These are phyloP conservation scores for Glomus cerebriforme DNA, from an alignment of 192 early-diverging fungal genomes.

Conservation along the genomic window DNA sequence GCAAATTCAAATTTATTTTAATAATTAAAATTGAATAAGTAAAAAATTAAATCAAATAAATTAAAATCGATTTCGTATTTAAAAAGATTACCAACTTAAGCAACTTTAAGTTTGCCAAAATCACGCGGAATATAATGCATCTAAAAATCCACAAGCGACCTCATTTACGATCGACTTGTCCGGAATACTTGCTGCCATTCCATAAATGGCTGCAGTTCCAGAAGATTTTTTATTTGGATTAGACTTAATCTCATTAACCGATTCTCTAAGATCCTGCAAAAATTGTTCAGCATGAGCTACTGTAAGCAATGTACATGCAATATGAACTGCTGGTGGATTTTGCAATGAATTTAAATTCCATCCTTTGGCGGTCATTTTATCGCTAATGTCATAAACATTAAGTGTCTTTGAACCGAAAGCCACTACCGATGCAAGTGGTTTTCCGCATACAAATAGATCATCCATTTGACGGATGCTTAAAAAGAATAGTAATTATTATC, in stretches of 20 bases:
- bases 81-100: neutral
- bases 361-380: constrained; percentile 75
- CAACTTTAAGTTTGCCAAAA: neutral
- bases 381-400: constrained; percentile 84
- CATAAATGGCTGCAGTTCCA: constrained; percentile 88
- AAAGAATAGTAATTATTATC: neutral
- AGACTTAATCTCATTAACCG: constrained; percentile 65
- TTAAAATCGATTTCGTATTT: too few species aligned
- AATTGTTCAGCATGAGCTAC: constrained; percentile 70
- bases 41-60: too few species aligned
- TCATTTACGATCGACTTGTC: constrained; percentile 85
- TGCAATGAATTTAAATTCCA: constrained; percentile 92
- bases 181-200: constrained; percentile 86
- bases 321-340: constrained; percentile 85
- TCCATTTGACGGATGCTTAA: constrained; percentile 56
- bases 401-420: constrained; percentile 77
- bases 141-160: constrained; percentile 84
- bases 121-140: constrained; percentile 75
- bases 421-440: constrained; percentile 79
- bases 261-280: constrained; percentile 74
- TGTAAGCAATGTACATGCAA: constrained; percentile 86
- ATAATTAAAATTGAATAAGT: too few species aligned
- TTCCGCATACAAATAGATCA: constrained; percentile 79
- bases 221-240: constrained; percentile 70
- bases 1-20: too few species aligned